Percentiles rank a stretch among this genome's conserved stretches.
Conservation (phyloP, 2,329 filamentous ascomycete species). For the Aspergillus persii region DNA sequence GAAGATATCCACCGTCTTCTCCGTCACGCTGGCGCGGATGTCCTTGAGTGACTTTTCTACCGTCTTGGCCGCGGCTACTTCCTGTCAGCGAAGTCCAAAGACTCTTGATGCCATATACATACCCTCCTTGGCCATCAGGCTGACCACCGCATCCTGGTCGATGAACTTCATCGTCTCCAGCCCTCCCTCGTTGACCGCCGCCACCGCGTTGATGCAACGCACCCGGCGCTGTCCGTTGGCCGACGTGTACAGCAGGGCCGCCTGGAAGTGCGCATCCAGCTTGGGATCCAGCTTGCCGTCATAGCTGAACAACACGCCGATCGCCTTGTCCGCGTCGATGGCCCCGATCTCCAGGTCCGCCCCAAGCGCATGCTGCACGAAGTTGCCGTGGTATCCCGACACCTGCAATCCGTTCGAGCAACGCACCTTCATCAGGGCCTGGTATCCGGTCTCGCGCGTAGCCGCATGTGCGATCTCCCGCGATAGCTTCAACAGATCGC, state of each 20-base stretch:
- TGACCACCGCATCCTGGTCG: slow-evolving; percentile 90
- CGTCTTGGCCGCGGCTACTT: slow-evolving; percentile 73
- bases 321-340: slow-evolving; percentile 89
- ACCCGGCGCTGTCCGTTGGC: slow-evolving; percentile 85
- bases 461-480: slow-evolving; percentile 84
- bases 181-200: slow-evolving; percentile 81
- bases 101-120: slow-evolving; percentile 8
- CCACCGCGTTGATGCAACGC: slow-evolving; percentile 88
- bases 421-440: slow-evolving; percentile 95
- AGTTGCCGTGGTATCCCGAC: slow-evolving; percentile 91
- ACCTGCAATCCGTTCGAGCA: slow-evolving; percentile 96
- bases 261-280: slow-evolving; percentile 96
- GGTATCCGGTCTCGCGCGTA: slow-evolving; percentile 87
- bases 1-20: slow-evolving; percentile 90
- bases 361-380: slow-evolving; percentile 90
- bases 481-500: slow-evolving; percentile 79
- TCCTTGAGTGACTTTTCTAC: slow-evolving; percentile 77
- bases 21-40: slow-evolving; percentile 75
- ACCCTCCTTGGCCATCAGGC: slow-evolving; percentile 84
- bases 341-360: slow-evolving; percentile 92
- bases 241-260: slow-evolving; percentile 89
- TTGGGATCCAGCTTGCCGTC: slow-evolving; percentile 97
- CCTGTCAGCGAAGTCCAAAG: slow-evolving; percentile 21
- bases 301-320: slow-evolving; percentile 88
- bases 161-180: slow-evolving; percentile 86